Base-by-base conservation (phyloP, 2,329 filamentous ascomycete species). In the Aspergillus hiratsukae region DNA sequence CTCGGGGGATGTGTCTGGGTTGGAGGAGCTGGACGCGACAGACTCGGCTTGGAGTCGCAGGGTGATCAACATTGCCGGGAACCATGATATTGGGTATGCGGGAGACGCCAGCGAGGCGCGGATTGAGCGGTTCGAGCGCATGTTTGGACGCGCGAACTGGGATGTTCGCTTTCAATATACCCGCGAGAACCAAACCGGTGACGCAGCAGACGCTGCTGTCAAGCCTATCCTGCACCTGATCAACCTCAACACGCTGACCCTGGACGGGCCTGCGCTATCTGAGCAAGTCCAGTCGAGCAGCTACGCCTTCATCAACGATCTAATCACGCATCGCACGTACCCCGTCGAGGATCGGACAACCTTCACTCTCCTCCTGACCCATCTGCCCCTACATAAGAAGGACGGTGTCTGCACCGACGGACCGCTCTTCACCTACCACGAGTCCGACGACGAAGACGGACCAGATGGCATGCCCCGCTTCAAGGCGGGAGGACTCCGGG, bases 21-120 rank as follows among this genome's bases (percentile, higher is more conserved):
- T 69, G 35, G 64, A 67, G 50, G 54, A 62, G 10, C 58, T 75
- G 5, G 72, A 73, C 23, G 55, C 65, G 61, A 53, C 66, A 17
- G 75, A 81, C 58, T 74, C 78, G 5, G 72, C 74, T 2, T 97
- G 94, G 94, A 75, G 80, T n/a, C 81, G 79, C 43, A 83, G 88
- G 54, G 81, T 97, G 61, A 91, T 99, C 70, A 95, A 96, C 64
- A 85, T 97, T 27, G 91, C 87, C 0, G 94, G 94, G 1, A 99
- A 99, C 69, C 94, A 99, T 70, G 94, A 99, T 72, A 87, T 99
- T 67, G 94, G 94, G 35, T 99, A 99, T 71, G 91, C 92, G 0
- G 94, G 94, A 3, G 94, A 99, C 72, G 81, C 97, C 59, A 91
- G 88, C 43, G 76, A 81, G n/a, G 80, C 85, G 59, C 85, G 91